Conservation (phyloP, 2,329 filamentous ascomycete genomes). For the Blastomyces parvus region DNA sequence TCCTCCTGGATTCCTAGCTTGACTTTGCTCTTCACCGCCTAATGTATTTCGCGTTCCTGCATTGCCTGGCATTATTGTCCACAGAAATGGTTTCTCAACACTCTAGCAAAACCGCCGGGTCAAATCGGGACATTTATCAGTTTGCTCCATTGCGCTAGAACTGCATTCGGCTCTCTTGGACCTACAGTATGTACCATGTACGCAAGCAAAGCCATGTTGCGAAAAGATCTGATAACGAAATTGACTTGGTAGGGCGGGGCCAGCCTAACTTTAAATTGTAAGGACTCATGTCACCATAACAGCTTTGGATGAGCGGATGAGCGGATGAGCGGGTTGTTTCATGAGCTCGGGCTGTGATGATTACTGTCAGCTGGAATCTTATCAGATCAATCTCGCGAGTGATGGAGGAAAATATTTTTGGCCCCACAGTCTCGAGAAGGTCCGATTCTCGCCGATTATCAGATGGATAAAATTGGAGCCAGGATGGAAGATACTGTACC, state of each 20-base stretch:
- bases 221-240: conserved; percentile 4
- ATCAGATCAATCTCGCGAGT: not conserved
- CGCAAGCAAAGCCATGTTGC: not conserved
- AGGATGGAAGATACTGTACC: not conserved
- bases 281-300: not conserved
- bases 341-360: not conserved
- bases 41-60: not conserved
- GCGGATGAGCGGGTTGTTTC: not conserved
- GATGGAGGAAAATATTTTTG: not conserved
- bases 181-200: not conserved
- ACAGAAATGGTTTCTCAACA: not conserved
- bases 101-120: not conserved
- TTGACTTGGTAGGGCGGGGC: not conserved
- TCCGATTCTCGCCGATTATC: not conserved
- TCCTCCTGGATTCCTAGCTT: no score
- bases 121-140: conserved; percentile 2
- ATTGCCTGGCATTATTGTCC: not conserved
- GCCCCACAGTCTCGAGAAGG: not conserved
- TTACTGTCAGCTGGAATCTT: not conserved
- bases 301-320: not conserved
- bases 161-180: not conserved
- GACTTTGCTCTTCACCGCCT: no score
- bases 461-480: conserved; percentile 2
- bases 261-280: no score
- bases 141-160: not conserved